phyloP scores from a whole-genome alignment of 164 flowering plant genomes.

The Litsea cubeba region DNA sequence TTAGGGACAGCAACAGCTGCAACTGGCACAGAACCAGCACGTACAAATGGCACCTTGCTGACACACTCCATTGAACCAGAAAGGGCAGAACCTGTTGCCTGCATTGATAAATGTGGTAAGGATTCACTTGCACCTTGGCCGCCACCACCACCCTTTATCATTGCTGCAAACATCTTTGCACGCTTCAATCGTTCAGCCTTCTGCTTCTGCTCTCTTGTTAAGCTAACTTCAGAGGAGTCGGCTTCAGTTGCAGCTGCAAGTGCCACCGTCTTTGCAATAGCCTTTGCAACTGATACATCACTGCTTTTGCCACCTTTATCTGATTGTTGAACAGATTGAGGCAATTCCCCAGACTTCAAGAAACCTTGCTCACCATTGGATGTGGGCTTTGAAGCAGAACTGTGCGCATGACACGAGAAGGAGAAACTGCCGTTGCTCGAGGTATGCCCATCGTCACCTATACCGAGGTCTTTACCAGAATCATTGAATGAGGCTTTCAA shows the following conservation, averaged over 20 bases:
- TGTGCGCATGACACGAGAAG: slow-evolving; percentile 19
- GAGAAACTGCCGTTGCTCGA: slow-evolving; percentile 28
- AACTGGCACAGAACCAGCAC: slow-evolving; percentile 10
- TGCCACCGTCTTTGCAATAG: slow-evolving; percentile 54
- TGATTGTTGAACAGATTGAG: slow-evolving; percentile 1
- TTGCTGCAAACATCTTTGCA: slow-evolving; percentile 90
- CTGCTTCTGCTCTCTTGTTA: slow-evolving; percentile 69
- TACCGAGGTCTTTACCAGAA: slow-evolving; percentile 20
- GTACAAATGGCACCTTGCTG: slow-evolving; percentile 2
- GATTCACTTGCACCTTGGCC: slow-evolving; percentile 38
- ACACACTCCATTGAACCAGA: slow-evolving; percentile 24
- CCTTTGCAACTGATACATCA: slow-evolving; percentile 31
- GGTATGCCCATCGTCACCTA: slow-evolving; percentile 25
- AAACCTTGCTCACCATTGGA: slow-evolving; percentile 20
- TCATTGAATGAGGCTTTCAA: slow-evolving; percentile 33
- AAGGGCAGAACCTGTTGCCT: slow-evolving; percentile 38
- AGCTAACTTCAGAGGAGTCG: slow-evolving; percentile 64
- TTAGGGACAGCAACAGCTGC: slow-evolving; percentile 8
- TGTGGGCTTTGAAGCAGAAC: slow-evolving; percentile 22
- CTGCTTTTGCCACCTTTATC: slow-evolving; percentile 9
- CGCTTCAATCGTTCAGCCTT: slow-evolving; percentile 90
- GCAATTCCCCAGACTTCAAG: slow-evolving; percentile 25
- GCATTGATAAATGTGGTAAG: slow-evolving; percentile 40
- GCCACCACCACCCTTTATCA: slow-evolving; percentile 67
- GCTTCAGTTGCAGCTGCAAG: slow-evolving; percentile 60